phyloP scores from a whole-genome alignment of 768 basidiomycete genomes.

The Xanthoconium purpureum region DNA sequence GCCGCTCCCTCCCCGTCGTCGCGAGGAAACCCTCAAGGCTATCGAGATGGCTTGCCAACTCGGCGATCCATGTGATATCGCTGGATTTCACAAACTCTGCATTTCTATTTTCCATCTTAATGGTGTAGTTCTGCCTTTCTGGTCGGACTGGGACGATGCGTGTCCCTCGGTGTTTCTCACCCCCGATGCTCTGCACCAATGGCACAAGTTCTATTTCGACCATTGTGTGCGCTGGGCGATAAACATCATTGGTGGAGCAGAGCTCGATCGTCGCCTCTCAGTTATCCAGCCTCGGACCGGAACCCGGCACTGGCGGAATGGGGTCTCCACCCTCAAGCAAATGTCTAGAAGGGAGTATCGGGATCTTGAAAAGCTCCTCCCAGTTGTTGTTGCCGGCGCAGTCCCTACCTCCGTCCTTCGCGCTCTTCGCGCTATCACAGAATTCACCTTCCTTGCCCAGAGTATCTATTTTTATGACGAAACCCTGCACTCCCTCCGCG shows the following conservation, averaged over 20 bases:
- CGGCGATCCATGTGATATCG: not conserved
- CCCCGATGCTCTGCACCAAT: not conserved
- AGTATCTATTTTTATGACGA: not conserved
- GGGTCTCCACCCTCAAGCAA: slow-evolving; percentile 10
- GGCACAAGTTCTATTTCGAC: slow-evolving; percentile 24
- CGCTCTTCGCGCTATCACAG: slow-evolving; percentile 34
- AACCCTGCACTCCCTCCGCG: not conserved
- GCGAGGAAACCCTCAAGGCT: not conserved
- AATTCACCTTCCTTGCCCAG: slow-evolving; percentile 40
- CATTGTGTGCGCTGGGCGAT: slow-evolving; percentile 9
- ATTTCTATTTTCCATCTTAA: not conserved
- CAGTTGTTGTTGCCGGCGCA: slow-evolving; percentile 1
- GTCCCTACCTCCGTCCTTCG: slow-evolving; percentile 28
- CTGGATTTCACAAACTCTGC: not conserved
- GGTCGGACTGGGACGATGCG: slow-evolving; percentile 25
- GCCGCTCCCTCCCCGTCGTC: not conserved
- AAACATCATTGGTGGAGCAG: not conserved
- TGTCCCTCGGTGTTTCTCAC: slow-evolving; percentile 21
- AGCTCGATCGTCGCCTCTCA: slow-evolving; percentile 25
- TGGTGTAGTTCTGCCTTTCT: slow-evolving; percentile 28
- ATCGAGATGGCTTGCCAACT: slow-evolving; percentile 1
- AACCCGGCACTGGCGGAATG: not conserved
- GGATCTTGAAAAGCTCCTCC: slow-evolving; percentile 6
- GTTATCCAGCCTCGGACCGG: slow-evolving; percentile 18
- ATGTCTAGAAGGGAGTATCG: not conserved